Conservation (phyloP, 2,329 filamentous ascomycete species). For the Neofusicoccum umdonicola region DNA sequence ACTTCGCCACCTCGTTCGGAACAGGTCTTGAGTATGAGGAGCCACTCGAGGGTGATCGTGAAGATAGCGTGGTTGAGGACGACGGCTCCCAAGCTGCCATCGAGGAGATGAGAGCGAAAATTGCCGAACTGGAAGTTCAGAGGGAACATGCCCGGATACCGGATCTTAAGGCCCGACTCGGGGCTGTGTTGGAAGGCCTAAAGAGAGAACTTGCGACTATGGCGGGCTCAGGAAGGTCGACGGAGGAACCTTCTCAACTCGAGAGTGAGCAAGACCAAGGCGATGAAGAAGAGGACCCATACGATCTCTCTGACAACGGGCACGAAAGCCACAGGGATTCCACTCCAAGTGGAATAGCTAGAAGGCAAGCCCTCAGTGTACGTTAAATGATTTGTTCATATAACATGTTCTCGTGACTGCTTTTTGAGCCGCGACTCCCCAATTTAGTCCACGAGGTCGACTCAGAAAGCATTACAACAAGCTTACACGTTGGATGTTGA, state of each 20-base stretch:
- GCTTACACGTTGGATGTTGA: too few relatives aligned
- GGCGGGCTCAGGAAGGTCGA: neutral
- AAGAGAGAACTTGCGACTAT: slow-evolving; percentile 29
- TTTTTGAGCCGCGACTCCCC: too few relatives aligned
- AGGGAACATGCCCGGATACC: slow-evolving; percentile 33
- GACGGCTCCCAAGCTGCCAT: slow-evolving; percentile 26
- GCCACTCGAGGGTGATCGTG: slow-evolving; percentile 40
- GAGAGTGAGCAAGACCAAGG: neutral
- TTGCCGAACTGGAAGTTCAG: slow-evolving; percentile 36
- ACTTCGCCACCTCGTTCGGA: slow-evolving; percentile 53
- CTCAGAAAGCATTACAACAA: too few relatives aligned
- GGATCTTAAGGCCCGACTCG: slow-evolving; percentile 33
- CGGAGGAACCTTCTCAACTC: slow-evolving; percentile 3
- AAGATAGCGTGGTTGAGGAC: slow-evolving; percentile 35
- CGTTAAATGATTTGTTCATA: too few relatives aligned
- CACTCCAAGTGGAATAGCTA: neutral
- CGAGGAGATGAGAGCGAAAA: slow-evolving; percentile 33
- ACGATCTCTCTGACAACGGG: neutral
- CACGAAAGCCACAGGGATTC: neutral
- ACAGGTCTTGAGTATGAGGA: slow-evolving; percentile 35
- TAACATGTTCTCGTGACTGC: too few relatives aligned
- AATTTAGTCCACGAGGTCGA: too few relatives aligned
- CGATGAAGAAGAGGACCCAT: neutral
- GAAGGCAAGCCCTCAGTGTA: neutral
- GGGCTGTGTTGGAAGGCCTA: slow-evolving; percentile 29